Conservation (phyloP, 208 protist genomes). For the Acanthamoeba lenticulata region DNA sequence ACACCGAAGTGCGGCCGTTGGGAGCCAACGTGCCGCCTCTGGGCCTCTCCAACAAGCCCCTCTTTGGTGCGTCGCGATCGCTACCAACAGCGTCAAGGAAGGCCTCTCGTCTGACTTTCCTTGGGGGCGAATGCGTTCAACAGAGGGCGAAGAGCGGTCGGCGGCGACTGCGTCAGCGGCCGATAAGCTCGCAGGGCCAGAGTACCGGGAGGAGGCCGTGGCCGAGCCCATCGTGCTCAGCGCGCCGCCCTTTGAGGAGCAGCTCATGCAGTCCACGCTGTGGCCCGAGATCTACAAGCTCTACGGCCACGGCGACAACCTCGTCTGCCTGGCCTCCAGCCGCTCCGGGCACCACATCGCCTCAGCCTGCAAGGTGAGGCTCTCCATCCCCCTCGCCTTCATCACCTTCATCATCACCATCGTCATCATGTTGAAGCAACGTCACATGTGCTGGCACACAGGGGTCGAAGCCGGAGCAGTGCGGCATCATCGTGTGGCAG, state of each 20-base stretch:
- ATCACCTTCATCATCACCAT: not conserved
- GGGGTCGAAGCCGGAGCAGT: slow-evolving; percentile 45
- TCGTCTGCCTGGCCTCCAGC: slow-evolving; percentile 74
- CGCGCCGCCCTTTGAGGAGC: slow-evolving; percentile 82
- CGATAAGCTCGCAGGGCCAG: not conserved
- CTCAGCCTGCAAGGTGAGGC: slow-evolving; percentile 75
- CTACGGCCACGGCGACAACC: slow-evolving; percentile 83
- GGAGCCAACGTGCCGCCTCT: slow-evolving; percentile 82
- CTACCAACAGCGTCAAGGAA: not conserved
- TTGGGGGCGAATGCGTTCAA: too few species aligned
- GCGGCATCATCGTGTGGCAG: slow-evolving; percentile 76
- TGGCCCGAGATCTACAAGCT: slow-evolving; percentile 87
- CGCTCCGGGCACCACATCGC: slow-evolving; percentile 69
- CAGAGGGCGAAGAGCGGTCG: slow-evolving; percentile 66
- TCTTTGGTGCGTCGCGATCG: slow-evolving; percentile 49
- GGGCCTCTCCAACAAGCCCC: slow-evolving; percentile 85
- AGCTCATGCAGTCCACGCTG: slow-evolving; percentile 84
- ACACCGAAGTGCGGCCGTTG: not conserved
- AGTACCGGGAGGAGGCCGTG: not conserved
- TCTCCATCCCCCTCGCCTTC: not conserved
- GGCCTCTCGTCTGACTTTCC: not conserved
- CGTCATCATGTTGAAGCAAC: not conserved
- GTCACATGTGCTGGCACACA: not conserved
- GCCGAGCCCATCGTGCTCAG: slow-evolving; percentile 66
- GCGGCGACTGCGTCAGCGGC: too few species aligned